These are phyloP conservation scores for Coffea humblotiana DNA, from an alignment of 305 asterid genomes.

Conservation along the genomic window DNA sequence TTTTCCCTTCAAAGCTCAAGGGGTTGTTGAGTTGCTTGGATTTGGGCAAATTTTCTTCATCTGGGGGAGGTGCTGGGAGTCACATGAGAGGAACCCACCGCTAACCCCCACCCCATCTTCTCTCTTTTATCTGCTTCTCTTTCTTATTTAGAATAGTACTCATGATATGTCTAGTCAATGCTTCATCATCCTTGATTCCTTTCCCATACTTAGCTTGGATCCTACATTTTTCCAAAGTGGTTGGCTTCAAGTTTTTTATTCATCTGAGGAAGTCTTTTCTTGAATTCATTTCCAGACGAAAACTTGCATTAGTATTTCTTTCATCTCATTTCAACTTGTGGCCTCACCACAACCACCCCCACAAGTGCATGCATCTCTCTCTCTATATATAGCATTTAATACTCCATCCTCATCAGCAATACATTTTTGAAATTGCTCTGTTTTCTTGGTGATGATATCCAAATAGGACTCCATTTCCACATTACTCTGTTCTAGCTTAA, in stretches of 20 bases:
- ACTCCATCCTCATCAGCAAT: neutral
- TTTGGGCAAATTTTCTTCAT: neutral
- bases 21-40: conserved; percentile 9
- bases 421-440: conserved; percentile 3
- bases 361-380: neutral
- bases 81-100: neutral
- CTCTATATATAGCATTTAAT: neutral
- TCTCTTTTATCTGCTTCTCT: neutral
- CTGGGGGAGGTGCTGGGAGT: neutral
- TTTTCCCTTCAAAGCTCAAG: neutral
- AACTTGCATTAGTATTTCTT: neutral
- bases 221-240: conserved; percentile 6
- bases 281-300: conserved; percentile 5
- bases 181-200: conserved; percentile 1
- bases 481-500: neutral
- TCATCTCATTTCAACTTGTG: neutral
- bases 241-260: conserved; percentile 2
- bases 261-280: neutral
- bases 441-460: neutral
- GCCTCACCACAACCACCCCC: conserved; percentile 11
- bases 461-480: conserved; percentile 10
- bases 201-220: conserved; percentile 8
- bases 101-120: neutral
- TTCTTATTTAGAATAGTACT: neutral
- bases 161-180: neutral